phyloP scores from a whole-genome alignment of 495 filamentous ascomycete species.

The Collariella sp. region DNA sequence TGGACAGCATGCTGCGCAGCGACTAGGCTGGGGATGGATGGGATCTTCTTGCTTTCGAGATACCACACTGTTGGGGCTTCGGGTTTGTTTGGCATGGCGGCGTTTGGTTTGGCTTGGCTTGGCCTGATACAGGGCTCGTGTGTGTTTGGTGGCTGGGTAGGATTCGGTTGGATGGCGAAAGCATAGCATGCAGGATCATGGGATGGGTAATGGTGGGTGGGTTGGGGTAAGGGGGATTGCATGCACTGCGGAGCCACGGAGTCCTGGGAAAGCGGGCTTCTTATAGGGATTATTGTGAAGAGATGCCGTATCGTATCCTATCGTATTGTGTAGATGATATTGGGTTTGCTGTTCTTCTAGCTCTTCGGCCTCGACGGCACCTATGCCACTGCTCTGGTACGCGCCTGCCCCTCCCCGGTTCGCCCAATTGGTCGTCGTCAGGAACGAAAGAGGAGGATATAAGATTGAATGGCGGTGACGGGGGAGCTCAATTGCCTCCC shows the following conservation, averaged over 20 bases:
- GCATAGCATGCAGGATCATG: conserved; percentile 13
- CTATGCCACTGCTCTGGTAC: conserved; percentile 95
- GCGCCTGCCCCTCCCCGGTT: conserved; percentile 23
- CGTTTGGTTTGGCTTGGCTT: conserved; percentile 12
- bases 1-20: conserved; percentile 92
- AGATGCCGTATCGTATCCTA: background rate
- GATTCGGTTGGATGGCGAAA: conserved; percentile 1
- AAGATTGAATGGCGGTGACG: background rate
- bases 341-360: background rate
- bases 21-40: conserved; percentile 50
- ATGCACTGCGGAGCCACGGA: conserved; percentile 7
- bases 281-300: conserved; percentile 9
- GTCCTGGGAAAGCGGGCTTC: conserved; percentile 11
- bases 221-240: conserved; percentile 8
- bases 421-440: conserved; percentile 11
- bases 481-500: conserved; percentile 1
- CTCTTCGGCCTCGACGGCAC: conserved; percentile 95
- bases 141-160: conserved; percentile 1
- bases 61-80: conserved; percentile 9
- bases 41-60: conserved; percentile 7
- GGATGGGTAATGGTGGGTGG: conserved; percentile 1
- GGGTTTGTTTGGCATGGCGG: conserved; percentile 4
- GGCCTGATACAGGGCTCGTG: conserved; percentile 9
- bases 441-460: background rate
- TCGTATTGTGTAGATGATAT: background rate